These are phyloP conservation scores for Botrytis fabae DNA, from an alignment of 2,329 filamentous ascomycete species.

Conservation along the genomic window DNA sequence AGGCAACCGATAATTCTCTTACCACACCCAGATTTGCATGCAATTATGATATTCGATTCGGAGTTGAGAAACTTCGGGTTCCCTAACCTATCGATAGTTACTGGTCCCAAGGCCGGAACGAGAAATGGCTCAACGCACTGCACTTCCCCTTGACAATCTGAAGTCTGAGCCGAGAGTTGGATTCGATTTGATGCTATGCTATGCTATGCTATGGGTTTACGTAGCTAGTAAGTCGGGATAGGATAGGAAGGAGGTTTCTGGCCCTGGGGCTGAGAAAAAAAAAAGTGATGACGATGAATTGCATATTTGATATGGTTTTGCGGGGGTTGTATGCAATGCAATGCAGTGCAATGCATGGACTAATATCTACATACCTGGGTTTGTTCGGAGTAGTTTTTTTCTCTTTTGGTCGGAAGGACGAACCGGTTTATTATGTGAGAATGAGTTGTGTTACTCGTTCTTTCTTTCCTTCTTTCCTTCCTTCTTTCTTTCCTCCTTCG, in stretches of 20 bases:
- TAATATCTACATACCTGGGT: not conserved
- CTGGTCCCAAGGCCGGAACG: not conserved
- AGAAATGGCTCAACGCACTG: too few relatives aligned
- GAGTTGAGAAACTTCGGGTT: not conserved
- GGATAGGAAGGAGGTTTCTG: too few relatives aligned
- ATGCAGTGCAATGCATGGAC: not conserved
- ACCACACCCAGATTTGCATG: not conserved
- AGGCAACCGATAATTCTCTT: not conserved
- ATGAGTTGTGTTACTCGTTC: not conserved
- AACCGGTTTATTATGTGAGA: not conserved
- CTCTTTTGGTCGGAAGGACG: too few relatives aligned
- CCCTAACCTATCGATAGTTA: too few relatives aligned
- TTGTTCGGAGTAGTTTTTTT: too few relatives aligned
- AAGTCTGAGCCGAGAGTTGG: not conserved
- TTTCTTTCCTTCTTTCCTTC: not conserved
- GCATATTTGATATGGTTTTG: not conserved
- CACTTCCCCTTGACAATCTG: not conserved
- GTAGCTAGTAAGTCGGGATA: not conserved
- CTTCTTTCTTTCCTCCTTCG: not conserved
- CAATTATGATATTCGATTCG: not conserved
- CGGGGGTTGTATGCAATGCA: not conserved
- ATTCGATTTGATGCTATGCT: not conserved
- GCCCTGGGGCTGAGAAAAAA: too few relatives aligned
- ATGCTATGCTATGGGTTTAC: too few relatives aligned
- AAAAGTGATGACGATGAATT: not conserved